A percentile compares a stretch with the other conserved stretches of the same genome.
phyloP scores from a whole-genome alignment of 2,329 filamentous ascomycete genomes.

The Fusarium torulosum region DNA sequence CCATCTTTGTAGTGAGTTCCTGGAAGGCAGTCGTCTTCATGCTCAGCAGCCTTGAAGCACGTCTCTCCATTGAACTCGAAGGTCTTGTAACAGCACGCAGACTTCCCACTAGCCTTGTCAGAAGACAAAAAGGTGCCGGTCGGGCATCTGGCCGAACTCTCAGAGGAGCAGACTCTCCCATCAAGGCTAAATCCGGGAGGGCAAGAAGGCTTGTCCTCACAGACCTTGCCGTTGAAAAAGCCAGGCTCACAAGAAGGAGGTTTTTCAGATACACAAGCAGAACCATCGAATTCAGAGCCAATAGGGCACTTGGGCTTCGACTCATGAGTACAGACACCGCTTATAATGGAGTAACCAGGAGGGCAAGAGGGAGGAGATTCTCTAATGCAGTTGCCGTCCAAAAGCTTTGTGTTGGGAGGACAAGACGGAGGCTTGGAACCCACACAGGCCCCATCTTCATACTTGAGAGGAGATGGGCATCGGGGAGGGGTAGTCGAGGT shows the following conservation, averaged over 20 bases:
- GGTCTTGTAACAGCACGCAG: conserved; percentile 6
- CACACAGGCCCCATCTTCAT: conserved; percentile 18
- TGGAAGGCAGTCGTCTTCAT: conserved; percentile 1
- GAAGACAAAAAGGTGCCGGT: not conserved
- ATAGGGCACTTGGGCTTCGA: not conserved
- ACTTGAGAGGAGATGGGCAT: not conserved
- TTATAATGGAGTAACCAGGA: conserved; percentile 1
- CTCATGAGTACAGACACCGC: conserved; percentile 12
- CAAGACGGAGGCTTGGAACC: conserved; percentile 3
- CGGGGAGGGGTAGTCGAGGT: conserved; percentile 9
- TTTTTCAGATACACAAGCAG: conserved; percentile 12
- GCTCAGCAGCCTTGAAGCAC: not conserved
- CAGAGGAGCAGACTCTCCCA: conserved; percentile 8
- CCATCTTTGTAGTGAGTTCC: not conserved
- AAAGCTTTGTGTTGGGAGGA: not conserved
- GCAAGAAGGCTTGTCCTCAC: conserved; percentile 22
- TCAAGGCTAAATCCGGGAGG: conserved; percentile 5
- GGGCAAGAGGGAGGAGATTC: conserved; percentile 1
- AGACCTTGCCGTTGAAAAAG: conserved; percentile 28
- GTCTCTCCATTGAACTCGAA: conserved; percentile 6
- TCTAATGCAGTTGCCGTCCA: conserved; percentile 7
- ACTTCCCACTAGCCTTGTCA: conserved; percentile 2
- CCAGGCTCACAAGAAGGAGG: conserved; percentile 15
- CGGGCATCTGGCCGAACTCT: conserved; percentile 2
- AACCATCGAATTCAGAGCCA: conserved; percentile 13